Evolutionary conservation across 2,329 filamentous ascomycete species (phyloP).

Genomic region (Onygenales sp.): DNA sequence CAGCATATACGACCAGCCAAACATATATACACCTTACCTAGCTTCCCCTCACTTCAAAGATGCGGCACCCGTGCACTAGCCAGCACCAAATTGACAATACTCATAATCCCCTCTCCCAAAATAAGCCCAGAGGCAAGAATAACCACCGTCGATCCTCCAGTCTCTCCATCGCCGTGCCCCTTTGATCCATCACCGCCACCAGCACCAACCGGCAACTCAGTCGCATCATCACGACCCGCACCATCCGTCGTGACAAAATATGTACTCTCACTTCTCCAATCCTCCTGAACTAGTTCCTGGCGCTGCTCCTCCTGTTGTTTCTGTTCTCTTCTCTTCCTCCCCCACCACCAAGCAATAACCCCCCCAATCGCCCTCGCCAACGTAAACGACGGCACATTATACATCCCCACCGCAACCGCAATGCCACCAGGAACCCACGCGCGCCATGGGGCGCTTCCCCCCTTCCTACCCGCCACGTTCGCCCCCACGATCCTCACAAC

Average conservation of each 20-base stretch:
- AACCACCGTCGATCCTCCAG: slow-evolving; percentile 57
- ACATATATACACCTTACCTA: not conserved
- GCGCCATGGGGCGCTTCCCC: slow-evolving; percentile 48
- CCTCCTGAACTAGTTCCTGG: not conserved
- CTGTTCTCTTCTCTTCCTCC: slow-evolving; percentile 21
- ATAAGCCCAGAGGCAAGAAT: slow-evolving; percentile 88
- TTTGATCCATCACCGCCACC: slow-evolving; percentile 32
- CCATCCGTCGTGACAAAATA: too few relatives aligned
- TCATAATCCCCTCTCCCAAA: slow-evolving; percentile 81
- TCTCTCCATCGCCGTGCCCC: slow-evolving; percentile 19
- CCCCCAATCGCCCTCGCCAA: slow-evolving; percentile 79
- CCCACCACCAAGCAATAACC: slow-evolving; percentile 69
- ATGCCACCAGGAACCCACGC: slow-evolving; percentile 81
- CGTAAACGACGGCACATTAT: slow-evolving; percentile 94
- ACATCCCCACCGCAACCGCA: slow-evolving; percentile 94
- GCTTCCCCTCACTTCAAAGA: slow-evolving; percentile 26
- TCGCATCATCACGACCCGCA: not conserved
- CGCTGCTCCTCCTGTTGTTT: not conserved
- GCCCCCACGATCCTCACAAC: slow-evolving; percentile 52
- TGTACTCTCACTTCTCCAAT: too few relatives aligned
- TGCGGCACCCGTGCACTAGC: slow-evolving; percentile 71
- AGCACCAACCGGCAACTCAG: not conserved
- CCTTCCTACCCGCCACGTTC: slow-evolving; percentile 19
- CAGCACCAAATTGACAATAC: slow-evolving; percentile 78
- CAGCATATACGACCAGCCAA: not conserved